phyloP scores from a whole-genome alignment of 73 alveolate species.

The Paramecium tetraurelia region DNA sequence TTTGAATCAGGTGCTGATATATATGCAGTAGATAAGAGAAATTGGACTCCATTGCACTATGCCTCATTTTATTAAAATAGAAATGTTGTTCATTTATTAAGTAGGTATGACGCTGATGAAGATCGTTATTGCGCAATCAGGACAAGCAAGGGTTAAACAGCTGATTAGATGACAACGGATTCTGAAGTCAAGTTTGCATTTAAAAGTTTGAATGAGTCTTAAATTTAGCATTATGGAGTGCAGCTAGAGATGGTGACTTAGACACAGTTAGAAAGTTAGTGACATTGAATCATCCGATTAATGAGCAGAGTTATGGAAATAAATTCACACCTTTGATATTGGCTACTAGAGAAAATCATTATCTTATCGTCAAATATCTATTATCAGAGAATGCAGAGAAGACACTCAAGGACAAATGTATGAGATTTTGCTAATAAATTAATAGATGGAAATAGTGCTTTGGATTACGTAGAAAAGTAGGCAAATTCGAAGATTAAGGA shows the following conservation, averaged over 20 bases:
- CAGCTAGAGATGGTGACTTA: conserved; percentile 74
- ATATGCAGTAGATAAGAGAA: conserved; percentile 49
- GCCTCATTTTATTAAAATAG: conserved; percentile 56
- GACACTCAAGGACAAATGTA: background rate
- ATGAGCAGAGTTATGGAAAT: background rate
- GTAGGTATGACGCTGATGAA: conserved; percentile 49
- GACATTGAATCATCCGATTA: background rate
- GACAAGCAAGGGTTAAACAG: conserved; percentile 69
- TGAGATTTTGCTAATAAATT: conserved; percentile 23
- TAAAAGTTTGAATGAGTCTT: background rate
- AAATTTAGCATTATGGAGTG: conserved; percentile 69
- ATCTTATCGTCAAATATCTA: background rate
- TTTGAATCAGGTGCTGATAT: conserved; percentile 23
- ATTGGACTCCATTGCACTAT: conserved; percentile 59
- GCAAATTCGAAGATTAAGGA: background rate
- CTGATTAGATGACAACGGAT: conserved; percentile 66
- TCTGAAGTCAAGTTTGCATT: conserved; percentile 73
- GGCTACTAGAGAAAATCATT: conserved; percentile 6
- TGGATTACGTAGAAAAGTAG: background rate
- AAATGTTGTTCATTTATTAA: conserved; percentile 46
- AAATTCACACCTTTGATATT: conserved; percentile 12
- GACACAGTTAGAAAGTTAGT: conserved; percentile 69
- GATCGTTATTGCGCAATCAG: conserved; percentile 26
- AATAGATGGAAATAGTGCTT: conserved; percentile 47
- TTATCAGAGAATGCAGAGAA: conserved; percentile 15